These are phyloP conservation scores for Crucihimalaya himalaica DNA, from an alignment of 345 rosid species.

Conservation along the genomic window DNA sequence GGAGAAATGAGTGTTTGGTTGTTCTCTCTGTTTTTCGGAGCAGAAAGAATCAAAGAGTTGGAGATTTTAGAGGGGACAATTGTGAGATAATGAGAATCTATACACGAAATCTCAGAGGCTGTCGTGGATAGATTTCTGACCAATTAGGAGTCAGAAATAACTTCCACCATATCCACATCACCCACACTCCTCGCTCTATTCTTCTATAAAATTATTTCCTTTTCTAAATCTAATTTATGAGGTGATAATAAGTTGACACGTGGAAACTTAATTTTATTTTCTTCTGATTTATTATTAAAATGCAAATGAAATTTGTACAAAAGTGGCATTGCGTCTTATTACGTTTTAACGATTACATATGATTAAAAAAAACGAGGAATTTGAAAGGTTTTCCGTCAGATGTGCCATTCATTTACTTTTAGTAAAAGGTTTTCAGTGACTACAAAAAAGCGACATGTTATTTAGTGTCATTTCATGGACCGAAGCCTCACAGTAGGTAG, in stretches of 20 bases:
- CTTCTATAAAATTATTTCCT: background rate
- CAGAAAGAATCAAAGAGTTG: slow-evolving; percentile 34
- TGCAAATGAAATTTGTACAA: too few relatives aligned
- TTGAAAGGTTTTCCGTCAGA: background rate
- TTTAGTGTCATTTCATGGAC: slow-evolving; percentile 16
- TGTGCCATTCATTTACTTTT: background rate
- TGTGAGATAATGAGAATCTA: slow-evolving; percentile 64
- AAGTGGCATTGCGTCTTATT: too few relatives aligned
- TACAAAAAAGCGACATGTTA: slow-evolving; percentile 8
- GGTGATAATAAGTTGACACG: background rate
- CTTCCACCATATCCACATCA: slow-evolving; percentile 58
- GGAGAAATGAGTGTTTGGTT: background rate
- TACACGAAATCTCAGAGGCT: slow-evolving; percentile 48
- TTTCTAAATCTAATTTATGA: background rate
- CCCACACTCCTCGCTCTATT: slow-evolving; percentile 7
- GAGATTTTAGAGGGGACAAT: slow-evolving; percentile 49
- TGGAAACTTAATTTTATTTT: too few relatives aligned
- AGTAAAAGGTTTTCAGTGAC: slow-evolving; percentile 4
- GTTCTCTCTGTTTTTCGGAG: slow-evolving; percentile 14
- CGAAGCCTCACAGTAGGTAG: slow-evolving; percentile 4
- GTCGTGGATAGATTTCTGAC: slow-evolving; percentile 73
- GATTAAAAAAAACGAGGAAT: too few relatives aligned
- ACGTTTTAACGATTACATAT: too few relatives aligned
- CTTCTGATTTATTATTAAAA: too few relatives aligned
- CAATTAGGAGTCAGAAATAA: slow-evolving; percentile 56